Evolutionary conservation across 345 rosid genomes (phyloP).

Genomic region (Ceriops tagal): DNA sequence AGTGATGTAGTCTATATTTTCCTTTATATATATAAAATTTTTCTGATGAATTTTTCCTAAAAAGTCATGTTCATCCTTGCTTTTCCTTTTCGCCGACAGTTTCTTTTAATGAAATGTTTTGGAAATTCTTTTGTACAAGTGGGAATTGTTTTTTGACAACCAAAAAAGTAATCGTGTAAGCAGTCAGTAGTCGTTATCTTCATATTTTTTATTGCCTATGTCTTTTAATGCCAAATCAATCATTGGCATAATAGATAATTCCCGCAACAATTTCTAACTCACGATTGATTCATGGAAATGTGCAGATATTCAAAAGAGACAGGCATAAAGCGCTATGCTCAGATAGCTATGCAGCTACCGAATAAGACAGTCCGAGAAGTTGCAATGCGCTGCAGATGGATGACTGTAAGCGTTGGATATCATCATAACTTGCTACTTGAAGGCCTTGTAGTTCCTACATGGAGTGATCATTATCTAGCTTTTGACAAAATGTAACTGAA

Average conservation of each 20-base stretch:
- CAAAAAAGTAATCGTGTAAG: background rate
- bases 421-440: conserved; percentile 10
- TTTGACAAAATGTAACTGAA: background rate
- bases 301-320: conserved; percentile 47
- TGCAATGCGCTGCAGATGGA: conserved; percentile 75
- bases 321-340: conserved; percentile 44
- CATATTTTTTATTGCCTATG: background rate
- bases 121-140: too few species aligned
- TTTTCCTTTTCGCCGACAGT: too few species aligned
- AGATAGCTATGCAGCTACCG: conserved; percentile 49
- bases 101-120: too few species aligned
- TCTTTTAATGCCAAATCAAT: too few species aligned
- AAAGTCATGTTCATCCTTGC: too few species aligned
- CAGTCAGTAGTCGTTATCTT: background rate
- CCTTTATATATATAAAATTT: too few species aligned
- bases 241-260: too few species aligned
- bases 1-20: too few species aligned
- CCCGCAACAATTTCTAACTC: background rate
- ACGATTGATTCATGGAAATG: background rate
- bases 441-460: background rate
- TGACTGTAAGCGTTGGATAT: conserved; percentile 38
- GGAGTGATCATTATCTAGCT: background rate
- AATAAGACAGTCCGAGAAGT: conserved; percentile 74
- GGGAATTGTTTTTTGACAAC: too few species aligned
- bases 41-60: too few species aligned